These are phyloP conservation scores for Candida golubevii DNA, from an alignment of 805 yeast species.

Conservation along the genomic window DNA sequence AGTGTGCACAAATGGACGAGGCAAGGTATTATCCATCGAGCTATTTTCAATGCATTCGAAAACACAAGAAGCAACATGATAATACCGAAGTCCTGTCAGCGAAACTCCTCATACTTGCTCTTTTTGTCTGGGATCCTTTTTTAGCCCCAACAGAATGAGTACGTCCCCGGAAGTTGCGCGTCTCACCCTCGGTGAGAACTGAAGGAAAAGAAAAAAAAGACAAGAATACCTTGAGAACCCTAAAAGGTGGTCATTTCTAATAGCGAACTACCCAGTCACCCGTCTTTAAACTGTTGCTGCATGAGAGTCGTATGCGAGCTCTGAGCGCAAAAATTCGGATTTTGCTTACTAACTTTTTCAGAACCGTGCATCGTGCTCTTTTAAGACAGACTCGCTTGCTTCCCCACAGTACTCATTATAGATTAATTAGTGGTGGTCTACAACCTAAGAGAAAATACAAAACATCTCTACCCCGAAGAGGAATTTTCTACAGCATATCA, in stretches of 20 bases:
- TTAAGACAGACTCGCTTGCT: conserved; percentile 5
- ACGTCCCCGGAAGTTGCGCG: conserved; percentile 10
- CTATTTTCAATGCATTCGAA: too few relatives aligned
- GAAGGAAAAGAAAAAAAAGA: neutral
- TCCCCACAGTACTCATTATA: conserved; percentile 6
- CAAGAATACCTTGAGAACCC: too few relatives aligned
- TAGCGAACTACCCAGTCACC: too few relatives aligned
- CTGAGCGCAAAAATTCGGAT: conserved; percentile 2
- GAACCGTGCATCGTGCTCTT: conserved; percentile 9
- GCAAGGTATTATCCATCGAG: too few relatives aligned
- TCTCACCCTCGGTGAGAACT: conserved; percentile 4
- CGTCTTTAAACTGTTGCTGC: neutral
- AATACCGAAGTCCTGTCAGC: too few relatives aligned
- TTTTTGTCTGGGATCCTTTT: neutral
- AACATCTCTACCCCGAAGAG: conserved; percentile 1
- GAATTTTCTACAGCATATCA: neutral
- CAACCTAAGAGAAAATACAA: conserved; percentile 1
- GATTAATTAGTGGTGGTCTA: conserved; percentile 1
- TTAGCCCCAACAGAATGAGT: conserved; percentile 3
- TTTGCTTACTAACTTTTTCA: conserved; percentile 5
- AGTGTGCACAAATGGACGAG: too few relatives aligned
- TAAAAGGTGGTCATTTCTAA: too few relatives aligned
- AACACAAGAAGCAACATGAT: too few relatives aligned
- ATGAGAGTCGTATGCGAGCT: conserved; percentile 8
- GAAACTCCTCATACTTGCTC: too few relatives aligned